Evolutionary conservation across 2,329 filamentous ascomycete genomes (phyloP), one percentile per base, ranked within the genome.

Genomic region (Monosporascus ibericus): DNA sequence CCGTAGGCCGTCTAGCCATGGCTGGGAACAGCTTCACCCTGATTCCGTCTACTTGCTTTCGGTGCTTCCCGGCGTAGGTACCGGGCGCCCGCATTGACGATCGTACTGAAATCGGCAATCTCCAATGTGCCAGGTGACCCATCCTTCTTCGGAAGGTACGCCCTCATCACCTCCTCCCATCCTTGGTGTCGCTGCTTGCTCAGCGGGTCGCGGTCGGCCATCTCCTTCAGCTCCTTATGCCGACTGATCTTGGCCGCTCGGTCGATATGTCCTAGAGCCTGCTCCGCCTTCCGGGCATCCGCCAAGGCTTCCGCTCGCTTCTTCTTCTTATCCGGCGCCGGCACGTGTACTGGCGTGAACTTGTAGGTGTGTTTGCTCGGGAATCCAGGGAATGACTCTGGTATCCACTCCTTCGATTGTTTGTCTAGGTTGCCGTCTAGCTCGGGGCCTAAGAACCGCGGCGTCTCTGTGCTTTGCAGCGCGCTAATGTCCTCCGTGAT

Each of bases 301-400:
- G 78, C 73, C 1, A 81, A 77, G 1, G 82, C 82, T 40, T 83
- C 79, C 50, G 82, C 77, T 24, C 82, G 75, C 44, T 84, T 80
- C 63, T 79, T 80, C 60, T 82, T 76, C 0, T 79, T 75, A 53
- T 84, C 78, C 37, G 59, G 60, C 8, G 50, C 38, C n/a, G 48
- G 49, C 11, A 50, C 48, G 27, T 65, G 52, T 36, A 76, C 74
- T 2, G 78, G 77, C 0, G 82, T 86, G 60, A 78, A 80, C 39
- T 75, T 78, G 67, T 85, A 86, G 3, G 82, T 86, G 60, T 86
- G 82, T 46, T 79, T 80, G 63, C 81, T 84, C 0, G 83, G 83
- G 54, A 86, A 86, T 9, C 77, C 73, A 0, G 83, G 83, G 49
- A 86, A 84, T 0, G 75, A 74, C 37, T 70, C 67, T 0, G 83